A percentile compares a stretch with the other conserved stretches of the same genome.
Evolutionary conservation across 2,329 filamentous ascomycete genomes (phyloP).

Genomic region (Chrysoporthe puriensis): DNA sequence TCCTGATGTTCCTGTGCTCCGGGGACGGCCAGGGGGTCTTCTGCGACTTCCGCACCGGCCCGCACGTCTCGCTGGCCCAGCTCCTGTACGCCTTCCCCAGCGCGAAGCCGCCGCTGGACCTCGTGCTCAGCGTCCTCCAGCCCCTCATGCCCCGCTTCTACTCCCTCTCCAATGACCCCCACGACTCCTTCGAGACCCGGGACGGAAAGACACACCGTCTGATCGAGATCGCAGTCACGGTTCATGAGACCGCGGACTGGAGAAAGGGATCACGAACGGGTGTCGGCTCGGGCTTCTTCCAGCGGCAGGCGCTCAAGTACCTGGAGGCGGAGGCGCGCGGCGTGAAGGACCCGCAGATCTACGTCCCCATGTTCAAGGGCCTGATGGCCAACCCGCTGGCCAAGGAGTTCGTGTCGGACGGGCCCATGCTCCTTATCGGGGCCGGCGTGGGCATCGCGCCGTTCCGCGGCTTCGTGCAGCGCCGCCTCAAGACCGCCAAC

Average conservation of each 20-base stretch:
- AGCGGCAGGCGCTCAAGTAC: conserved; percentile 77
- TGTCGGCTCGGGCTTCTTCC: conserved; percentile 90
- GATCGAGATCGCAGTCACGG: conserved; percentile 94
- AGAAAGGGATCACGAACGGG: conserved; percentile 73
- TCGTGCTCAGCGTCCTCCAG: conserved; percentile 77
- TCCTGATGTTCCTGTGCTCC: conserved; percentile 82
- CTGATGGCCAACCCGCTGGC: conserved; percentile 97
- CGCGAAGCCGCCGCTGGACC: conserved; percentile 82
- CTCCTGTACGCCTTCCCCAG: conserved; percentile 91
- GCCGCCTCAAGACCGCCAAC: conserved; percentile 89
- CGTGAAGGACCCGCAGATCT: conserved; percentile 62
- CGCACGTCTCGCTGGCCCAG: conserved; percentile 83
- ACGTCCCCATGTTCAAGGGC: conserved; percentile 96
- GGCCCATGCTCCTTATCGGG: conserved; percentile 96
- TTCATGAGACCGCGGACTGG: conserved; percentile 88
- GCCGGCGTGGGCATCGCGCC: conserved; percentile 96
- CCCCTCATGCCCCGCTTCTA: conserved; percentile 98
- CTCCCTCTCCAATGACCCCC: conserved; percentile 94
- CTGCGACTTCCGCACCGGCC: conserved; percentile 90
- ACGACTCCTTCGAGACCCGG: conserved; percentile 70
- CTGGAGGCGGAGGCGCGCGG: conserved; percentile 69
- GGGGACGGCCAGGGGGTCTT: conserved; percentile 90
- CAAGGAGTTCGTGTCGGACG: conserved; percentile 87
- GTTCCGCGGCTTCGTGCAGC: conserved; percentile 96
- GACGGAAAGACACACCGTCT: conserved; percentile 75